Percentiles rank a stretch among this genome's conserved stretches.
Conservation (phyloP, 129 eudicot species). For the Lactuca sativa region DNA sequence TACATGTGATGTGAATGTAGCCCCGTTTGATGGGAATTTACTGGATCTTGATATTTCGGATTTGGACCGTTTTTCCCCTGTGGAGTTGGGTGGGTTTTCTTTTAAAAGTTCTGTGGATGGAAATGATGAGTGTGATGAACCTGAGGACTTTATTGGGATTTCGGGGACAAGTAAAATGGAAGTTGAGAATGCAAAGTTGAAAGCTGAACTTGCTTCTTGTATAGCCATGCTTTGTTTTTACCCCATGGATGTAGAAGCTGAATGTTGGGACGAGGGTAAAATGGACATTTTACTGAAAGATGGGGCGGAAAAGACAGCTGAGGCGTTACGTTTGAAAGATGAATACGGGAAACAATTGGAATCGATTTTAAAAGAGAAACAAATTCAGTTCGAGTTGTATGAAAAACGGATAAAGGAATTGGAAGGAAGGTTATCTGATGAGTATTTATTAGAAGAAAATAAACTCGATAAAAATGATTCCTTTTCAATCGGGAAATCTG, state of each 20-base stretch:
- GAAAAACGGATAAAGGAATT: constrained; percentile 83
- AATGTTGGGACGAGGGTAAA: constrained; percentile 63
- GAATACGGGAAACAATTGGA: constrained; percentile 67
- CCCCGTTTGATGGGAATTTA: constrained; percentile 78
- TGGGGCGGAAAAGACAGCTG: constrained; percentile 73
- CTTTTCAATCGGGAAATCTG: constrained; percentile 52
- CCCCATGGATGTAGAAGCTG: constrained; percentile 56
- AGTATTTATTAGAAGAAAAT: constrained; percentile 31
- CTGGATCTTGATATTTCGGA: constrained; percentile 79
- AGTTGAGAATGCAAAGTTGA: constrained; percentile 87
- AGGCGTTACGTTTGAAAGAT: constrained; percentile 78
- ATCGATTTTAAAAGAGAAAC: constrained; percentile 54
- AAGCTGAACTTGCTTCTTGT: constrained; percentile 90
- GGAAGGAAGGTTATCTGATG: constrained; percentile 73
- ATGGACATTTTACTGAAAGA: constrained; percentile 54
- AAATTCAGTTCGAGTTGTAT: constrained; percentile 68
- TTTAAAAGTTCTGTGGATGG: constrained; percentile 31
- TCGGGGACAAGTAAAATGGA: constrained; percentile 85
- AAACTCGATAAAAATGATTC: constrained; percentile 46
- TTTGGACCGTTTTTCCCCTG: constrained; percentile 85
- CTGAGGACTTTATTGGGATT: constrained; percentile 48
- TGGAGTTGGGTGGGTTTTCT: constrained; percentile 46
- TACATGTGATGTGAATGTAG: constrained; percentile 74
- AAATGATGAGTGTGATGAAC: constrained; percentile 43
- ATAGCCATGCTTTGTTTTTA: constrained; percentile 65